phyloP scores from a whole-genome alignment of 1,284 basidiomycete species.

The Fistulina hepatica region DNA sequence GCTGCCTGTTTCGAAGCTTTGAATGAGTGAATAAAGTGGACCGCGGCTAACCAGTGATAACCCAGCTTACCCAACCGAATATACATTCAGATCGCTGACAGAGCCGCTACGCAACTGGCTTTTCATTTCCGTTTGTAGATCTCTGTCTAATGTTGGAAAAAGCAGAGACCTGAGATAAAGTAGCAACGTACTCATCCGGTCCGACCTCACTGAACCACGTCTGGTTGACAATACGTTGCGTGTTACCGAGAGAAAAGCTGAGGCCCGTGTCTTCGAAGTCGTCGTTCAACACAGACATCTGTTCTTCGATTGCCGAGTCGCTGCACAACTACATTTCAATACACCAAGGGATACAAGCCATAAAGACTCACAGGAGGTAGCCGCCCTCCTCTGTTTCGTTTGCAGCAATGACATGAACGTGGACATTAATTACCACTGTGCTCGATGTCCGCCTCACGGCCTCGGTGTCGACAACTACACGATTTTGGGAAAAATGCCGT shows the following conservation, averaged over 20 bases:
- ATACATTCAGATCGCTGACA: slow-evolving; percentile 10
- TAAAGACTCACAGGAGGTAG: slow-evolving; percentile 26
- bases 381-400: slow-evolving; percentile 30
- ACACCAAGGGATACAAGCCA: background rate
- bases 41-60: background rate
- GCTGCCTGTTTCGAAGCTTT: slow-evolving; percentile 16
- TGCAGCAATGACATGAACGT: slow-evolving; percentile 34
- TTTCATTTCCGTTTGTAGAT: slow-evolving; percentile 13
- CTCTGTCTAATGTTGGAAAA: no score
- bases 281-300: slow-evolving; percentile 34
- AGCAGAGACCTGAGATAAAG: no score
- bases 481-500: background rate
- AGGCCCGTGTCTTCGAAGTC: slow-evolving; percentile 33
- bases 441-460: slow-evolving; percentile 2
- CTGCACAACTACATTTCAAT: slow-evolving; percentile 14
- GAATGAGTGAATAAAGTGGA: background rate
- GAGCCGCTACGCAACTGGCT: slow-evolving; percentile 3
- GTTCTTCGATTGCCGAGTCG: slow-evolving; percentile 28
- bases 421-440: slow-evolving; percentile 17
- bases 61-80: slow-evolving; percentile 12
- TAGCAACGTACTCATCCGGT: slow-evolving; percentile 20
- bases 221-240: slow-evolving; percentile 31
- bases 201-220: slow-evolving; percentile 36
- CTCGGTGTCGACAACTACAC: background rate
- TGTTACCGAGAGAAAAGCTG: slow-evolving; percentile 28